phyloP scores from a whole-genome alignment of 2,329 filamentous ascomycete genomes.

The Diaporthe humulicola region DNA sequence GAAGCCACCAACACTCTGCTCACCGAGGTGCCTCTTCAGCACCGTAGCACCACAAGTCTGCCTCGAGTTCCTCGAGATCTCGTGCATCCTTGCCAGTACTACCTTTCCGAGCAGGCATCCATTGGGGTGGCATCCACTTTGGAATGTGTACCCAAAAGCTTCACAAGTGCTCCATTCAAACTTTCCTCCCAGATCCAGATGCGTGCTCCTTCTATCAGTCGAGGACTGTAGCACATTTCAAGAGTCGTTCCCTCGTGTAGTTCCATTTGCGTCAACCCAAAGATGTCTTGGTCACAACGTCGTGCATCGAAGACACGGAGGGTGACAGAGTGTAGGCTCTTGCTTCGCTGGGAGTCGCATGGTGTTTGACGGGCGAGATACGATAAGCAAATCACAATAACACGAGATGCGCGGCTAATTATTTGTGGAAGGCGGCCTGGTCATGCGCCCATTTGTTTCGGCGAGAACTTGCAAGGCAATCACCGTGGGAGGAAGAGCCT shows the following conservation, averaged over 20 bases:
- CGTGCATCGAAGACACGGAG: not conserved
- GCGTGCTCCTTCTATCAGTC: not conserved
- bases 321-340: too few species aligned
- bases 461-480: not conserved
- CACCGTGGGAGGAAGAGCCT: too few species aligned
- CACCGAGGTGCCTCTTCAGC: not conserved
- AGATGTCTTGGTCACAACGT: not conserved
- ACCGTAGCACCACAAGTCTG: not conserved
- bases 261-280: not conserved
- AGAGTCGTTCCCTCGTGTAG: not conserved
- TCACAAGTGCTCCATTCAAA: not conserved
- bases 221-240: not conserved
- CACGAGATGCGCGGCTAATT: not conserved
- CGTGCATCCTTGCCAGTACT: not conserved
- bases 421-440: not conserved
- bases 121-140: not conserved
- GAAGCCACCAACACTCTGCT: not conserved
- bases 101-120: not conserved
- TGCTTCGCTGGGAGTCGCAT: not conserved
- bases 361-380: not conserved
- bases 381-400: not conserved
- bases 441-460: not conserved
- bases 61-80: not conserved
- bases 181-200: too few species aligned
- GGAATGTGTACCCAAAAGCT: too few species aligned